phyloP scores from a whole-genome alignment of 1,139 yeast genomes.

The Chernovozyma aurita region DNA sequence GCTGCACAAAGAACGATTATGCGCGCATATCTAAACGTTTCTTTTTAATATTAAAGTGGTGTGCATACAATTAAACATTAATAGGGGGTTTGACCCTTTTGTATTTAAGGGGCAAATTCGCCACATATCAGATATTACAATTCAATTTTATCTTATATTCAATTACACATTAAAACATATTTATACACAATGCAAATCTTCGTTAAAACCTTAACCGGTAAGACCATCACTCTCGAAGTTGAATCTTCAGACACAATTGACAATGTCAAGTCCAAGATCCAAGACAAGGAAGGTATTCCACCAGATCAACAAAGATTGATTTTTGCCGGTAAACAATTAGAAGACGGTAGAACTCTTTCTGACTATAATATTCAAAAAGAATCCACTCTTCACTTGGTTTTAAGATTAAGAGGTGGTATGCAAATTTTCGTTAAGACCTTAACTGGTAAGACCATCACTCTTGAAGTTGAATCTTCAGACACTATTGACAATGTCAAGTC shows the following conservation, averaged over 20 bases:
- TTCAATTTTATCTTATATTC: constrained; percentile 1
- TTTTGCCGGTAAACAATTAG: constrained; percentile 99
- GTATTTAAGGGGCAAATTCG: constrained; percentile 8
- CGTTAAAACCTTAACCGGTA: constrained; percentile 98
- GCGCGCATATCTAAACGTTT: constrained; percentile 1
- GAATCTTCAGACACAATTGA: constrained; percentile 99
- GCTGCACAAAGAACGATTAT: background rate
- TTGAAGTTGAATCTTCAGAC: constrained; percentile 98
- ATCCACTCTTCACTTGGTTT: constrained; percentile 95
- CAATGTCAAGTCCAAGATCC: constrained; percentile 98
- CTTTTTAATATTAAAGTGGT: constrained; percentile 4
- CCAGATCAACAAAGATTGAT: constrained; percentile 99
- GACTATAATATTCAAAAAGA: constrained; percentile 99
- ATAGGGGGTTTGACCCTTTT: constrained; percentile 4
- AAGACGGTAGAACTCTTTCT: constrained; percentile 97
- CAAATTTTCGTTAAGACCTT: constrained; percentile 98
- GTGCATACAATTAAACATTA: constrained; percentile 5
- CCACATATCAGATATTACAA: constrained; percentile 5
- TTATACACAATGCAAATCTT: constrained; percentile 89
- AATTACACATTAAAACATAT: too few relatives aligned
- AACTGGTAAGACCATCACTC: constrained; percentile 98
- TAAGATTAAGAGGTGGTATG: constrained; percentile 99
- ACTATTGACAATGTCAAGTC: constrained; percentile 99
- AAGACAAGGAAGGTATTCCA: constrained; percentile 99
- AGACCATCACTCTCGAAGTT: constrained; percentile 98